Conservation (phyloP, 371 early-diverging fungal species). For the Choanephora cucurbitarum region DNA sequence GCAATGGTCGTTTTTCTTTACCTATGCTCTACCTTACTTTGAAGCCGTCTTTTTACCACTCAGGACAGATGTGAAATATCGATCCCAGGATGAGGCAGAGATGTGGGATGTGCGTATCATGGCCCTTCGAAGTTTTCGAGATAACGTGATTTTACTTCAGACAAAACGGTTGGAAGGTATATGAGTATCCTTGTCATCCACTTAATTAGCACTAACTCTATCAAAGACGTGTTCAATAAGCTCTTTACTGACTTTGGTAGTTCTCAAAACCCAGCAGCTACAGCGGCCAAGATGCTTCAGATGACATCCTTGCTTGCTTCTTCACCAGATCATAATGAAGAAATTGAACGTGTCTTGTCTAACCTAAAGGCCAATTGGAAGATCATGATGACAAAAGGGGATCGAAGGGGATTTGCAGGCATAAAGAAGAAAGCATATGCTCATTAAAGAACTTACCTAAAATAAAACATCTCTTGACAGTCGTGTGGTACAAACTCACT, state of each 20-base stretch:
- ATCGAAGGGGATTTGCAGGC: conserved; percentile 63
- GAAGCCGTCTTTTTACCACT: conserved; percentile 87
- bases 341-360: conserved; percentile 59
- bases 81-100: conserved; percentile 45
- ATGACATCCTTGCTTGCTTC: conserved; percentile 74
- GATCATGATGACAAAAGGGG: conserved; percentile 63
- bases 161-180: conserved; percentile 73
- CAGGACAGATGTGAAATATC: conserved; percentile 52
- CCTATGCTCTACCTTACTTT: conserved; percentile 82
- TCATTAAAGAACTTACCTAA: too few species aligned
- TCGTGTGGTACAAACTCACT: too few species aligned
- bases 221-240: conserved; percentile 69
- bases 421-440: too few species aligned
- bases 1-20: conserved; percentile 86
- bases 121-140: conserved; percentile 71
- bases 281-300: conserved; percentile 74
- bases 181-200: too few species aligned
- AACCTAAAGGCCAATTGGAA: conserved; percentile 64
- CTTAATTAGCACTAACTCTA: too few species aligned
- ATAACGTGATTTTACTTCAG: conserved; percentile 70
- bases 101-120: conserved; percentile 66
- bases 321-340: conserved; percentile 56
- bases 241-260: conserved; percentile 70
- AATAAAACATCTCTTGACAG: background rate
- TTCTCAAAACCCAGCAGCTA: conserved; percentile 69